Evolutionary conservation across 495 filamentous ascomycete genomes (phyloP).

Genomic region (Tuber microsphaerosporum): DNA sequence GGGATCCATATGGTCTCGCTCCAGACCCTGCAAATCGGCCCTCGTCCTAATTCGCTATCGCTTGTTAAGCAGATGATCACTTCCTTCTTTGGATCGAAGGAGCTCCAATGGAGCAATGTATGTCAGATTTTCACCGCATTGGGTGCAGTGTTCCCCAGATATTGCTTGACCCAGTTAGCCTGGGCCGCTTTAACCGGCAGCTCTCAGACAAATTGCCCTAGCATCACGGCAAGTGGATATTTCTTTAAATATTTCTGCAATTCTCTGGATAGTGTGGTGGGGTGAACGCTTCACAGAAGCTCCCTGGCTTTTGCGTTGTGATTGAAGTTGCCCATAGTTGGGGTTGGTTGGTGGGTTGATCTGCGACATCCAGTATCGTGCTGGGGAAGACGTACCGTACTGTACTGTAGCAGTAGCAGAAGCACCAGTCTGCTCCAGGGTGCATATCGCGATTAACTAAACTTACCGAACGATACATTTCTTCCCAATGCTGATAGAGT

Average conservation of each 20-base stretch:
- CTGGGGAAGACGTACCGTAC: no score
- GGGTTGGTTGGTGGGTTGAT: no score
- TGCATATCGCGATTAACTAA: no score
- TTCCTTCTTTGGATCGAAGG: background rate
- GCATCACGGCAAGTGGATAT: background rate
- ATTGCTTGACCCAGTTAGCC: no score
- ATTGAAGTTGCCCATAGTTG: background rate
- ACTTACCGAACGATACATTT: no score
- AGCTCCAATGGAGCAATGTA: background rate
- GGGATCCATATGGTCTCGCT: background rate
- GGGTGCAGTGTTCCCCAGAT: background rate
- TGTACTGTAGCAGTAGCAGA: no score
- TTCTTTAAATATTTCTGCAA: background rate
- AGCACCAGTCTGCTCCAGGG: no score
- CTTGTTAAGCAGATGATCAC: background rate
- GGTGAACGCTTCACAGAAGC: background rate
- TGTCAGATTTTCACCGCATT: background rate
- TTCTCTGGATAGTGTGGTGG: background rate
- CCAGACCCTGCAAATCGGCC: background rate
- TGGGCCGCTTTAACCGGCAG: background rate
- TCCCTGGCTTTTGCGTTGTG: background rate
- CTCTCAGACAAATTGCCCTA: background rate
- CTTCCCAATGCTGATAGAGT: background rate
- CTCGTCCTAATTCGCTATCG: background rate
- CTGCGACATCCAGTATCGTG: no score